Evolutionary conservation across 2,329 filamentous ascomycete genomes (phyloP), one percentile per base, ranked within the genome.

Genomic region (Aquanectria penicillioides): DNA sequence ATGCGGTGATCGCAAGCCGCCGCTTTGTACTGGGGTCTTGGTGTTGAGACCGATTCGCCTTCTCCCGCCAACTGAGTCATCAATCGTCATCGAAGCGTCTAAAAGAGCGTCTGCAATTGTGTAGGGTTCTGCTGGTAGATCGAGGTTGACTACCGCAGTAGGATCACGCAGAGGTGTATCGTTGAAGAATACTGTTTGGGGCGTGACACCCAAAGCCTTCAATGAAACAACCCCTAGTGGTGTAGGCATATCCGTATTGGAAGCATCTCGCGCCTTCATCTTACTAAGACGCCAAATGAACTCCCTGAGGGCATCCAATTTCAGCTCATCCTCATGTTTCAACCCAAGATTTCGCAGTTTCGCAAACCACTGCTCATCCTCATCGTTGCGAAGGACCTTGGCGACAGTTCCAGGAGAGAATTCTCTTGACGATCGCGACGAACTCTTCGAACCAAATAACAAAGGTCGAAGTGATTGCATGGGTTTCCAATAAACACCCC

Each of bases 171-270:
- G 77, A 8, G 86, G 83, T 33, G 87, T 86, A 53, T 94, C 93
- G 65, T 97, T 93, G 69, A 98, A 98, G 71, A 98, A 90, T 2
- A 99, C 89, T 0, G 92, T 98, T 71, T 97, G 92, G 3, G 92
- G 90, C 2, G 89, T 91, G 26, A 97, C 87, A 11, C 89, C 88
- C 48, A 97, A 79, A 34, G 88, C 88, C 62, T 91, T 90, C 20
- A 98, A 77, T 1, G 88, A 83, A 6, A 98, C 84, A 11, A 97
- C 61, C 1, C 73, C 74, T 2, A 65, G 69, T 8, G 68, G 61
- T 29, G 69, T 72, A 13, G 69, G 74, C 65, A 74, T 53, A 60
- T 80, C 71, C 63, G 71, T 69, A 4, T 70, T 69, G 2, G 71
- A 68, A 4, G 77, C 68, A 36, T 85, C 82, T 23, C 88, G 86